Conservation (phyloP, 1,139 yeast genomes). For the Hemisphaericaspora subhashii region DNA sequence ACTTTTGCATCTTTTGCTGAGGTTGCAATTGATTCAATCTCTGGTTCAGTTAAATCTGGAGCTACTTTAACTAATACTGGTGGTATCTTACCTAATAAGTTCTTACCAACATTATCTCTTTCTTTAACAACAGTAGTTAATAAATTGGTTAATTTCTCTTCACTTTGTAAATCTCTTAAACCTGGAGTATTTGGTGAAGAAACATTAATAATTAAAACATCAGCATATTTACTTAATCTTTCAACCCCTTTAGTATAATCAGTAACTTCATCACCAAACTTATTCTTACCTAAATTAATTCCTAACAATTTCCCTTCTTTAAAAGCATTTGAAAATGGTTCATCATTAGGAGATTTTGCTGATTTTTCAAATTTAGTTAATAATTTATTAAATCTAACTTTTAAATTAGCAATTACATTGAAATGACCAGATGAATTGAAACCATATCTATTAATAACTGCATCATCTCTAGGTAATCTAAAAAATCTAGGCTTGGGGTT, state of each 20-base stretch:
- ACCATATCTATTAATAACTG: slow-evolving; percentile 92
- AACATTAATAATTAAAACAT: slow-evolving; percentile 86
- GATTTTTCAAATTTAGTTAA: slow-evolving; percentile 19
- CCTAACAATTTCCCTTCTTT: slow-evolving; percentile 68
- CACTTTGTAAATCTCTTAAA: slow-evolving; percentile 79
- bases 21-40: slow-evolving; percentile 78
- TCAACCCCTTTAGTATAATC: slow-evolving; percentile 87
- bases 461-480: slow-evolving; percentile 79
- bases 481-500: slow-evolving; percentile 90
- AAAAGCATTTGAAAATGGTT: slow-evolving; percentile 54
- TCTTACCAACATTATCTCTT: slow-evolving; percentile 47
- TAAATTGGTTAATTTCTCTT: slow-evolving; percentile 65
- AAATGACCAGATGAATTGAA: slow-evolving; percentile 91
- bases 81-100: slow-evolving; percentile 49
- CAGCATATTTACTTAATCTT: slow-evolving; percentile 80
- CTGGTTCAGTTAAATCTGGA: slow-evolving; percentile 84
- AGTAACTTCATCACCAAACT: slow-evolving; percentile 82
- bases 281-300: slow-evolving; percentile 88
- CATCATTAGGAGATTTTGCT: slow-evolving; percentile 22
- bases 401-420: slow-evolving; percentile 64
- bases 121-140: slow-evolving; percentile 64
- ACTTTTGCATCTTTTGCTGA: slow-evolving; percentile 76
- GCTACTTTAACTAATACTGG: slow-evolving; percentile 91
- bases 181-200: slow-evolving; percentile 98
- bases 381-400: slow-evolving; percentile 54